These are phyloP conservation scores for Coprinopsis strossmayeri DNA, from an alignment of 768 basidiomycete genomes.

Conservation along the genomic window DNA sequence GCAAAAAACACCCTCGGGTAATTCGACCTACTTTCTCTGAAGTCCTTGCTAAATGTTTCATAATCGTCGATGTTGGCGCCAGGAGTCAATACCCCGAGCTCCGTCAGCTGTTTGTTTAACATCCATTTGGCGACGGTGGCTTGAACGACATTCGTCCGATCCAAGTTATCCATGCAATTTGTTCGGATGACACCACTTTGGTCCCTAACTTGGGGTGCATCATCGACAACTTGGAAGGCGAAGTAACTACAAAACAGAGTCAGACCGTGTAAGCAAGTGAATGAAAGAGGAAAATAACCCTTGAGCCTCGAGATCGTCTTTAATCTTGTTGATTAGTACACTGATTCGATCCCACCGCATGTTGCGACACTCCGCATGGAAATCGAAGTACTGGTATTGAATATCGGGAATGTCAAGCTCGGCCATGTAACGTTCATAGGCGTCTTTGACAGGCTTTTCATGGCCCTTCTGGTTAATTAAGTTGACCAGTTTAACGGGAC, in stretches of 20 bases:
- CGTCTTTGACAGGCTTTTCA: conserved; percentile 93
- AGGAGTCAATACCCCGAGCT: conserved; percentile 62
- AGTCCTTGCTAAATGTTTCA: conserved; percentile 69
- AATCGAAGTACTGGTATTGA: conserved; percentile 94
- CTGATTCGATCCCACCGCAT: conserved; percentile 95
- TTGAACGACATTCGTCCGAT: conserved; percentile 96
- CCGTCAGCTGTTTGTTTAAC: conserved; percentile 69
- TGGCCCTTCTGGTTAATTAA: conserved; percentile 91
- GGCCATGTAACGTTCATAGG: conserved; percentile 73
- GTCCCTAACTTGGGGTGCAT: conserved; percentile 39
- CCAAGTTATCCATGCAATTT: conserved; percentile 97
- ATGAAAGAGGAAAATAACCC: conserved; percentile 40
- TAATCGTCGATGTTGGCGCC: conserved; percentile 79
- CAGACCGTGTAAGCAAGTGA: conserved; percentile 5
- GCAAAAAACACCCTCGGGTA: too few species aligned
- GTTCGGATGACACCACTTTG: conserved; percentile 84
- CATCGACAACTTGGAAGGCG: conserved; percentile 50
- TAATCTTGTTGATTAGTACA: conserved; percentile 69
- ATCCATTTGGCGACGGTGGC: conserved; percentile 84
- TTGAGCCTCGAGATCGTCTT: conserved; percentile 60
- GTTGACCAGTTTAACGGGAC: conserved; percentile 76
- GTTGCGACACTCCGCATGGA: conserved; percentile 90
- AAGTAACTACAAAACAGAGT: conserved; percentile 55
- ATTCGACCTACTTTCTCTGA: conserved; percentile 94
- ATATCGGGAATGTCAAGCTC: conserved; percentile 64